Evolutionary conservation across 371 early-diverging fungal species (phyloP).

Genomic region (Mucor piriformis): DNA sequence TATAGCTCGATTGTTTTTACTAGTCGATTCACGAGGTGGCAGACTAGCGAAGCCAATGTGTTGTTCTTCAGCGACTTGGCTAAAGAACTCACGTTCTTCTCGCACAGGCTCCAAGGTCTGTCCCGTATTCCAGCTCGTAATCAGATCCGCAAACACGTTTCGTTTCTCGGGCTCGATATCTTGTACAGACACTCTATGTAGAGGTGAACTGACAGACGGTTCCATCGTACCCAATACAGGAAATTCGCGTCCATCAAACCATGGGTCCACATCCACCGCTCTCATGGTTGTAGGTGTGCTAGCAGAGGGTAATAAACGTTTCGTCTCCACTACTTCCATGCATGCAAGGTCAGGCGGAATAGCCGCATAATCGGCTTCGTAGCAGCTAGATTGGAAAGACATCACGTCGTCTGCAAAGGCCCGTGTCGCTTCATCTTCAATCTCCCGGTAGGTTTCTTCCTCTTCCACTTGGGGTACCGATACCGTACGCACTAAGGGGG

Average conservation of each 20-base stretch:
- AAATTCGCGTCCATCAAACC: background rate
- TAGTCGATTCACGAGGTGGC: background rate
- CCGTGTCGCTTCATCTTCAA: slow-evolving; percentile 49
- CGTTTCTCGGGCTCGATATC: slow-evolving; percentile 46
- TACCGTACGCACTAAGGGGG: background rate
- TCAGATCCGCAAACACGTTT: slow-evolving; percentile 50
- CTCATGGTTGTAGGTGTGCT: slow-evolving; percentile 22
- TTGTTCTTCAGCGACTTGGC: slow-evolving; percentile 38
- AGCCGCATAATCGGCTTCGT: background rate
- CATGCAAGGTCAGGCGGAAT: slow-evolving; percentile 8
- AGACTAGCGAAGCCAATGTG: slow-evolving; percentile 54
- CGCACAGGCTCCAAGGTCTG: slow-evolving; percentile 1
- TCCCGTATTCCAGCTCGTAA: slow-evolving; percentile 44
- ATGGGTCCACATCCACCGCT: slow-evolving; percentile 21
- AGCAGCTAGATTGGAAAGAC: slow-evolving; percentile 12
- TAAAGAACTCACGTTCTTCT: slow-evolving; percentile 29
- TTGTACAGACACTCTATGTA: slow-evolving; percentile 6
- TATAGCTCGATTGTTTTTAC: background rate
- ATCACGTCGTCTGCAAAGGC: slow-evolving; percentile 45
- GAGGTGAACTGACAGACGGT: slow-evolving; percentile 22
- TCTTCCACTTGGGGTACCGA: slow-evolving; percentile 11
- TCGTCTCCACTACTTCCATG: slow-evolving; percentile 6
- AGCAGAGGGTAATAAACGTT: slow-evolving; percentile 8
- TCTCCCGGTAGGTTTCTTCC: slow-evolving; percentile 5
- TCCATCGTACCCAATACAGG: background rate